These are phyloP conservation scores for Chrysanthemum lavandulifolium DNA, from an alignment of 129 eudicot genomes.

Conservation along the genomic window DNA sequence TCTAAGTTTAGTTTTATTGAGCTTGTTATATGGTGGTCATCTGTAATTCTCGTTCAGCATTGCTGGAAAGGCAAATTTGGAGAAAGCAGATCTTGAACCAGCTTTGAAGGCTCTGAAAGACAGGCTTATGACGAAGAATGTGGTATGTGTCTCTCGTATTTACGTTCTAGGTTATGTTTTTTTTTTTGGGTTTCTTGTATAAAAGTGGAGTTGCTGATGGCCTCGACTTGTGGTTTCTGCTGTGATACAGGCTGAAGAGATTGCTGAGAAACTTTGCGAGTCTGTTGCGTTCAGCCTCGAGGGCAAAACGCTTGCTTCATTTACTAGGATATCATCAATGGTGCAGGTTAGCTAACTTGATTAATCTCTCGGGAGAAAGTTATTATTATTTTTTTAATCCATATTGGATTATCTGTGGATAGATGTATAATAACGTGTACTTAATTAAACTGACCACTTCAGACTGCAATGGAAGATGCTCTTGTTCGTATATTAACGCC, in stretches of 20 bases:
- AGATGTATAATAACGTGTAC: conserved; percentile 9
- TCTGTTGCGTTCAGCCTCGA: conserved; percentile 92
- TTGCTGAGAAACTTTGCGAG: conserved; percentile 93
- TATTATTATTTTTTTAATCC: background rate
- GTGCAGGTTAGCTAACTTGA: conserved; percentile 58
- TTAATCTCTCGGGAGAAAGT: background rate
- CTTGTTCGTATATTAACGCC: conserved; percentile 97
- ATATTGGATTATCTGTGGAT: conserved; percentile 1
- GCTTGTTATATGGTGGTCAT: background rate
- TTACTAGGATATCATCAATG: conserved; percentile 91
- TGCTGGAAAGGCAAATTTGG: conserved; percentile 96
- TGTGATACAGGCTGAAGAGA: conserved; percentile 80
- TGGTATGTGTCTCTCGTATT: conserved; percentile 51
- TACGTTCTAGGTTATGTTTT: background rate
- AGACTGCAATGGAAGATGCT: conserved; percentile 99
- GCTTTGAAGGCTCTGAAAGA: conserved; percentile 95
- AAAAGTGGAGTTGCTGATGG: conserved; percentile 10
- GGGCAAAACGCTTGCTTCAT: conserved; percentile 88
- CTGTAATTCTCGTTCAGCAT: conserved; percentile 42
- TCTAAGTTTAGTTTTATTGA: background rate
- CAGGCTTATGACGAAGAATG: conserved; percentile 96
- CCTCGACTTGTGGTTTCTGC: conserved; percentile 17
- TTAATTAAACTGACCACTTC: conserved; percentile 28
- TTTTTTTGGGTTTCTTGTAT: background rate
- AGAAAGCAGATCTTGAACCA: conserved; percentile 87